A percentile compares a stretch with the other conserved stretches of the same genome.
Conservation (phyloP, 1,139 yeast genomes). For the Lodderomyces theae region DNA sequence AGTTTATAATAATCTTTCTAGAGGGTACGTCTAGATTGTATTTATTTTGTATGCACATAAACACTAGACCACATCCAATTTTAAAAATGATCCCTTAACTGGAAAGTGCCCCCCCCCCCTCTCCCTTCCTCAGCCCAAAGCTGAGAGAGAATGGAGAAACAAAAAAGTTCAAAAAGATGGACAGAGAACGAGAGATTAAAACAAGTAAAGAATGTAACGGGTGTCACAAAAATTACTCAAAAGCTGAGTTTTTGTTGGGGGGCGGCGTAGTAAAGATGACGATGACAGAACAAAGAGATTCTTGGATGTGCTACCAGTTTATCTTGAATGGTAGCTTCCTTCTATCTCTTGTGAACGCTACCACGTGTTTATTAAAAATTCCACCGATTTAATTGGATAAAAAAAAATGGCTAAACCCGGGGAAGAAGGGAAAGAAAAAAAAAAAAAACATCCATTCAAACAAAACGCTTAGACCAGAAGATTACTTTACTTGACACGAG, state of each 20-base stretch:
- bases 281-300: too few relatives aligned
- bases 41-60: too few relatives aligned
- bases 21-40: too few relatives aligned
- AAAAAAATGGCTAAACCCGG: neutral
- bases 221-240: neutral
- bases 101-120: too few relatives aligned
- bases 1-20: too few relatives aligned
- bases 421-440: neutral
- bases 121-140: too few relatives aligned
- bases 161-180: neutral
- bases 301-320: neutral
- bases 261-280: too few relatives aligned
- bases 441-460: too few relatives aligned
- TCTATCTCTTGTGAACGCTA: neutral
- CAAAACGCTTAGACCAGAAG: too few relatives aligned
- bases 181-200: neutral
- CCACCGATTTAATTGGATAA: neutral
- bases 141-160: neutral
- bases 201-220: neutral
- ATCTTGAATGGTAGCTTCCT: neutral
- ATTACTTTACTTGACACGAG: too few relatives aligned
- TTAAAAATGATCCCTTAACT: too few relatives aligned
- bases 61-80: too few relatives aligned
- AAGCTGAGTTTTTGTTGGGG: neutral
- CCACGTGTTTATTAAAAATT: neutral